Percentiles rank a stretch among this genome's conserved stretches.
These are phyloP conservation scores for Globisporangium iwayamae DNA, from an alignment of 352 stramenopile genomes.

Conservation along the genomic window DNA sequence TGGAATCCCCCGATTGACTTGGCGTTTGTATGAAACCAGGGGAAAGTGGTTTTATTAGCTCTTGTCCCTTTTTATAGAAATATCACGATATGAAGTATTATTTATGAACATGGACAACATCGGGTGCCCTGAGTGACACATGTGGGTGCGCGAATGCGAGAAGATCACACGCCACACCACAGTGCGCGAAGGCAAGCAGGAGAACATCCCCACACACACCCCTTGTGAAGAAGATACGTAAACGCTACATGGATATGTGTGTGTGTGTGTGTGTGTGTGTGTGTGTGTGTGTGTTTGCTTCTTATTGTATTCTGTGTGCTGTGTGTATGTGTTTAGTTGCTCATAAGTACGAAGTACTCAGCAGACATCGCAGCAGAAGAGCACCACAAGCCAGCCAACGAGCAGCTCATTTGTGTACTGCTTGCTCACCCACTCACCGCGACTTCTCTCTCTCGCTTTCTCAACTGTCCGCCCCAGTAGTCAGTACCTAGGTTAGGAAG, in stretches of 20 bases:
- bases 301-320: conserved; percentile 9
- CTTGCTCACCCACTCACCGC: not conserved
- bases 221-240: too few relatives aligned
- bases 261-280: not conserved
- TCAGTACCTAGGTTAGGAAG: not conserved
- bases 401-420: not conserved
- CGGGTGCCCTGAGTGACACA: conserved; percentile 2
- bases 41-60: too few relatives aligned
- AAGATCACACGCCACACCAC: not conserved
- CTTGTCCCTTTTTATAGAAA: too few relatives aligned
- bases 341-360: conserved; percentile 4
- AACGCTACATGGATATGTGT: too few relatives aligned
- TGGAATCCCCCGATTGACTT: too few relatives aligned
- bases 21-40: too few relatives aligned
- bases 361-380: not conserved
- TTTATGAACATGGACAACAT: not conserved
- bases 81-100: too few relatives aligned
- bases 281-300: conserved; percentile 2
- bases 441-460: not conserved
- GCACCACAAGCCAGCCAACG: not conserved
- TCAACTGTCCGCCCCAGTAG: not conserved
- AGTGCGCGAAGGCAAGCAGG: too few relatives aligned
- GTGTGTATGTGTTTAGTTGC: conserved; percentile 9
- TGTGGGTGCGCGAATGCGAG: not conserved
- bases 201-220: too few relatives aligned